Evolutionary conservation across 2,329 filamentous ascomycete genomes (phyloP), one percentile per base, ranked within the genome.

Genomic region (Venturiaceae sp.): DNA sequence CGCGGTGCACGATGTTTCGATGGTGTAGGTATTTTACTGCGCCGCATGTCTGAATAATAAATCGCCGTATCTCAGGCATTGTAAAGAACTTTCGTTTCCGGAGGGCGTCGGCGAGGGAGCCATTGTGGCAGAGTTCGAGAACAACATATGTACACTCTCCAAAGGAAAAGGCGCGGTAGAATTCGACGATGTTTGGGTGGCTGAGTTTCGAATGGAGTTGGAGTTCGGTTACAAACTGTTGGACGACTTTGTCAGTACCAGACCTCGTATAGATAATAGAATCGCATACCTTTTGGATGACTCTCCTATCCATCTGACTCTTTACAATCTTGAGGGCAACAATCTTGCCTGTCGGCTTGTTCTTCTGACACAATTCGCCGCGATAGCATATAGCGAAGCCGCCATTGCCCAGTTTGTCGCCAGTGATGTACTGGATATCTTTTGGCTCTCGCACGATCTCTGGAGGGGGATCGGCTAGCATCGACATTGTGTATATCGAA

Each of bases 201-300:
- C 86, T 85, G 84, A 99, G 92, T 71, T 97, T 99, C 46, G 94
- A 96, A 75, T 99, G 94, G 61, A 99, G 96, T 73, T 97, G 92
- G 6, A 99, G 83, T 72, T 99, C 94, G 2, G 84, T 86, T 58
- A 85, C 82, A 70, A 87, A 87, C 83, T 86, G 63, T 30, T 44
- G n/a, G 86, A 83, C 66, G 23, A 87, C n/a, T 86, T 83, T 85
- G 41, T 50, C 34, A 23, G 32, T 36, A 36, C 8, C 11, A n/a
- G 5, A 30, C 33, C 30, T 53, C 32, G 30, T 46, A 16, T 21
- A 44, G 71, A 55, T 32, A 30, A 9, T 11, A 44, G 9, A 55
- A 26, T 9, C 21, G 36, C 50, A 55, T 61, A 90, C 88, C 84
- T 92, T 92, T 72, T 92, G 88, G 69, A 89, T 87, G 80, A 92